These are phyloP conservation scores for Vitis hybrid DNA, from an alignment of 177 flowering plant species.

Conservation along the genomic window DNA sequence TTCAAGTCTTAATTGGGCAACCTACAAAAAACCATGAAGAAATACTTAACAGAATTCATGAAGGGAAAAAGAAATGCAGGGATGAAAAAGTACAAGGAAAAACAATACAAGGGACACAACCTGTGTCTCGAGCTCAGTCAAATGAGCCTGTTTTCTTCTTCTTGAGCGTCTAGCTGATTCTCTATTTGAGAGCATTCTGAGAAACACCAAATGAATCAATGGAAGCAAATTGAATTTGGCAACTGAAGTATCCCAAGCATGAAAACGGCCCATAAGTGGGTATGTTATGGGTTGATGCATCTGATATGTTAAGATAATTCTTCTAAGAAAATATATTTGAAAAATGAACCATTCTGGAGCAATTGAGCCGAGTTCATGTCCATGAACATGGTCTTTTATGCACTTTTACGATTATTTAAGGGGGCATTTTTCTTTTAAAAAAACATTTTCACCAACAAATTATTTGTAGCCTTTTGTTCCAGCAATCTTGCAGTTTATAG, in stretches of 20 bases:
- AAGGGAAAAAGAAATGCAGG: not conserved
- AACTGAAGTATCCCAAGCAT: not conserved
- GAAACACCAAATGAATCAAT: slow-evolving; percentile 14
- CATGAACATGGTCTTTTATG: too few relatives aligned
- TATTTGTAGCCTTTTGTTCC: too few relatives aligned
- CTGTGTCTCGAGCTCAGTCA: slow-evolving; percentile 96
- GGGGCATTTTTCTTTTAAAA: too few relatives aligned
- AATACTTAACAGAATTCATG: not conserved
- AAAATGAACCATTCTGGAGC: too few relatives aligned
- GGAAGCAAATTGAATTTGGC: not conserved
- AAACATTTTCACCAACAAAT: too few relatives aligned
- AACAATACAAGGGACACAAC: slow-evolving; percentile 27
- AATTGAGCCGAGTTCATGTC: too few relatives aligned
- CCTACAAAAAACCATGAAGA: slow-evolving; percentile 37
- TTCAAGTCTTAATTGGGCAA: slow-evolving; percentile 75
- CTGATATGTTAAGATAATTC: too few relatives aligned
- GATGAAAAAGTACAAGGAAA: not conserved
- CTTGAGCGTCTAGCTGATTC: slow-evolving; percentile 98
- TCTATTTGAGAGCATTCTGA: slow-evolving; percentile 97
- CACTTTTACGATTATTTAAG: too few relatives aligned
- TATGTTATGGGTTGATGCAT: not conserved
- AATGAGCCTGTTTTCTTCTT: slow-evolving; percentile 94
- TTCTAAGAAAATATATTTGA: too few relatives aligned
- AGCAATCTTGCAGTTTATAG: too few relatives aligned
- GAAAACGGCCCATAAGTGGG: not conserved